Percentiles rank a stretch among this genome's conserved stretches.
phyloP scores from a whole-genome alignment of 192 early-diverging fungal species.

The Coemansia sp. region DNA sequence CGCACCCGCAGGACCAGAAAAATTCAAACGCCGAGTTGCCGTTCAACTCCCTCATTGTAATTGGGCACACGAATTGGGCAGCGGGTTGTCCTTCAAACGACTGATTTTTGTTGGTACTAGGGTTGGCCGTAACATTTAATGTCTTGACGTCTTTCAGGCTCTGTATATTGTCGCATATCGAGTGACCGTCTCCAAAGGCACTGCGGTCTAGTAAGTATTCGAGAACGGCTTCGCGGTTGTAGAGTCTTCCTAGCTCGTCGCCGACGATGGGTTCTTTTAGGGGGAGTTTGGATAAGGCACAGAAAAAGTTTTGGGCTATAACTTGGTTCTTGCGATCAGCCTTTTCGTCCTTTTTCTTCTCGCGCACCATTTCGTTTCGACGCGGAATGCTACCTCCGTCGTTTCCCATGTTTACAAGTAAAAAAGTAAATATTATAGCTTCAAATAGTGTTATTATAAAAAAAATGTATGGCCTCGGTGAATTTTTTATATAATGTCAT shows the following conservation, averaged over 20 bases:
- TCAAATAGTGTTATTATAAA: not conserved
- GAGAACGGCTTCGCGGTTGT: constrained; percentile 73
- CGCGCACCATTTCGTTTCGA: constrained; percentile 47
- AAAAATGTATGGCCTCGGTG: not conserved
- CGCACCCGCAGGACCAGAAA: constrained; percentile 51
- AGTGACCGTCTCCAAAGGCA: constrained; percentile 63
- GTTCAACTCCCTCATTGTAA: constrained; percentile 57
- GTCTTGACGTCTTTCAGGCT: constrained; percentile 32
- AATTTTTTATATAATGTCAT: not conserved
- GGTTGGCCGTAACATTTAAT: constrained; percentile 13
- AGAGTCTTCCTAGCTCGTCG: constrained; percentile 66
- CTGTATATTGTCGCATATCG: constrained; percentile 11
- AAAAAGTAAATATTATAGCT: not conserved
- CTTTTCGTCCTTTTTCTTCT: constrained; percentile 46
- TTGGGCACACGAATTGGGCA: constrained; percentile 50
- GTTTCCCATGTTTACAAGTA: constrained; percentile 47
- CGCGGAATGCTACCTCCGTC: constrained; percentile 59
- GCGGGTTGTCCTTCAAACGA: constrained; percentile 20
- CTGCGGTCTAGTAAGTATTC: constrained; percentile 61
- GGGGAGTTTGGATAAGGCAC: constrained; percentile 54
- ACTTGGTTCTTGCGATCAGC: constrained; percentile 29
- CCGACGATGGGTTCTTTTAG: constrained; percentile 65
- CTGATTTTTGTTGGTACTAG: not conserved
- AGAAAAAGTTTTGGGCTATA: constrained; percentile 31
- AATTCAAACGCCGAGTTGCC: constrained; percentile 49